A percentile compares a stretch with the other conserved stretches of the same genome.
These are phyloP conservation scores for Pseudozyma sp. DNA, from an alignment of 1,284 basidiomycete genomes.

Conservation along the genomic window DNA sequence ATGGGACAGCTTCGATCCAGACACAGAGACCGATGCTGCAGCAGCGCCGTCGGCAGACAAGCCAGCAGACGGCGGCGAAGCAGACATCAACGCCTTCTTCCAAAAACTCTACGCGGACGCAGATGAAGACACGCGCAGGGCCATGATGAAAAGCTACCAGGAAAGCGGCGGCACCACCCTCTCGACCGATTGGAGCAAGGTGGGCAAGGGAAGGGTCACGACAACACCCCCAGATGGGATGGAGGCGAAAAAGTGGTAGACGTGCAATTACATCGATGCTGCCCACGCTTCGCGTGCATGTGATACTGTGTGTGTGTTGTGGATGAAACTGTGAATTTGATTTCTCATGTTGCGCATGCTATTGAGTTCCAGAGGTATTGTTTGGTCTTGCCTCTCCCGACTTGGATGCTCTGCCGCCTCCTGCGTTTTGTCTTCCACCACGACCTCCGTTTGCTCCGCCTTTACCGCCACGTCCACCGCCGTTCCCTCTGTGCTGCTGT, in stretches of 20 bases:
- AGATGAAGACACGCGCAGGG: conserved; percentile 63
- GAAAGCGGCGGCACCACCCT: conserved; percentile 65
- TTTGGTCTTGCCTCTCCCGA: conserved; percentile 2
- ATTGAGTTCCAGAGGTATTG: conserved; percentile 3
- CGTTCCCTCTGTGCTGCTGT: conserved; percentile 16
- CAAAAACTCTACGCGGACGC: conserved; percentile 65
- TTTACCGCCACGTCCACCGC: conserved; percentile 22
- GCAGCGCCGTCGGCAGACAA: conserved; percentile 13
- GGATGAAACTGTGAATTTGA: background rate
- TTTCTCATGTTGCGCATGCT: background rate
- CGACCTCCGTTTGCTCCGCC: conserved; percentile 16
- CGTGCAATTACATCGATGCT: background rate
- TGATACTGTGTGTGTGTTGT: background rate
- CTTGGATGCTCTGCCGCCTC: conserved; percentile 2
- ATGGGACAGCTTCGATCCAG: conserved; percentile 60
- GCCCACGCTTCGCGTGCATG: background rate
- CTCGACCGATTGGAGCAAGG: conserved; percentile 67
- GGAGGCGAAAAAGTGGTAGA: conserved; percentile 58
- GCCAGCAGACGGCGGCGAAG: conserved; percentile 26
- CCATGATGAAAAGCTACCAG: conserved; percentile 67
- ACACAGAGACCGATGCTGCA: conserved; percentile 36
- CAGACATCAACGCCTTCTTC: conserved; percentile 65
- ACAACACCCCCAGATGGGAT: conserved; percentile 62
- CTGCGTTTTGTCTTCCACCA: conserved; percentile 7
- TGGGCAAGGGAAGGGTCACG: conserved; percentile 44